These are phyloP conservation scores for Xenosphaeropsis pyriputrescens DNA, from an alignment of 2,329 filamentous ascomycete species.

Conservation along the genomic window DNA sequence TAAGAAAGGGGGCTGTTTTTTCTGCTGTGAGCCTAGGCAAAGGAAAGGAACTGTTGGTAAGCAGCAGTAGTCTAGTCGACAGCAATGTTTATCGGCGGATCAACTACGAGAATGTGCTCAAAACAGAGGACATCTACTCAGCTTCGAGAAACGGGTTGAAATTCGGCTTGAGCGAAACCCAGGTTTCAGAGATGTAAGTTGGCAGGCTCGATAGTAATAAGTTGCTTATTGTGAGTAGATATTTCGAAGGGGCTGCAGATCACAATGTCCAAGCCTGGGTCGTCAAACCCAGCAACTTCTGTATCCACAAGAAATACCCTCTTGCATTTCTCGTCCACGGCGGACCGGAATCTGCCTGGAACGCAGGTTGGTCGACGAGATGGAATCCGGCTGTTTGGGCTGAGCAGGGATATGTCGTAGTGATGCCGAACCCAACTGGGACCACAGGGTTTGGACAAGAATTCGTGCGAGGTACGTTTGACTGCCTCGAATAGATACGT, in stretches of 20 bases:
- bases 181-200: constrained; percentile 43
- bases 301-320: constrained; percentile 56
- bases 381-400: constrained; percentile 80
- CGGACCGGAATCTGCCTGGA: constrained; percentile 66
- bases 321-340: constrained; percentile 67
- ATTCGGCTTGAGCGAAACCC: constrained; percentile 48
- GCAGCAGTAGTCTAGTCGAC: constrained; percentile 54
- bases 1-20: constrained; percentile 35
- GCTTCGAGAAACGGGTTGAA: constrained; percentile 48
- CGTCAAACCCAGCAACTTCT: constrained; percentile 52
- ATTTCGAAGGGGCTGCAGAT: constrained; percentile 47
- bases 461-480: constrained; percentile 36
- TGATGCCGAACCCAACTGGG: constrained; percentile 68
- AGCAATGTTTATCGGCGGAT: constrained; percentile 51
- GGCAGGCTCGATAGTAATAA: no score
- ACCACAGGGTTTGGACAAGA: constrained; percentile 67
- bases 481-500: no score
- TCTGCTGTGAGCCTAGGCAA: constrained; percentile 35
- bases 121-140: constrained; percentile 37
- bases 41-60: constrained; percentile 42
- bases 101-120: constrained; percentile 22
- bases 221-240: constrained; percentile 14
- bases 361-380: constrained; percentile 60
- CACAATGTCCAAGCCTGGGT: constrained; percentile 59
- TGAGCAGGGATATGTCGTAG: constrained; percentile 71